Evolutionary conservation across 257 asterid genomes (phyloP).

Genomic region (Vinca minor): DNA sequence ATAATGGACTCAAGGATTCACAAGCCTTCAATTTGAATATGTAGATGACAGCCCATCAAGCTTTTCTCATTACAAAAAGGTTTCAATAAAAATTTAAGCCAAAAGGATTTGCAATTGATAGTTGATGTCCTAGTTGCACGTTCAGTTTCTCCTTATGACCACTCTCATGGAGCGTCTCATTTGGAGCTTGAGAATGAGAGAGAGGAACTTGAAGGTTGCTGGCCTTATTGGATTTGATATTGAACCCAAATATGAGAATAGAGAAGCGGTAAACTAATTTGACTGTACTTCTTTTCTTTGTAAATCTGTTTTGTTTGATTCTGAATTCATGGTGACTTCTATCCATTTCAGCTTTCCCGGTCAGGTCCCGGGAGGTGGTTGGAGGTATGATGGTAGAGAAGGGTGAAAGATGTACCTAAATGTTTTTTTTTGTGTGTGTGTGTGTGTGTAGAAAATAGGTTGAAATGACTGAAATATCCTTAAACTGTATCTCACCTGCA

Average conservation of each 20-base stretch:
- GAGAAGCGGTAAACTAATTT: slow-evolving; percentile 47
- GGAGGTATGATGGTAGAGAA: too few species aligned
- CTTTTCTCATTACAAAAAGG: slow-evolving; percentile 80
- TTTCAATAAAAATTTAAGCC: slow-evolving; percentile 75
- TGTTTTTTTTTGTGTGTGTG: too few species aligned
- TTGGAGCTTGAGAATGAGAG: slow-evolving; percentile 80
- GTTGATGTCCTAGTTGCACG: slow-evolving; percentile 84
- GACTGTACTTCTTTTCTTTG: slow-evolving; percentile 3
- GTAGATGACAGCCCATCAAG: slow-evolving; percentile 92
- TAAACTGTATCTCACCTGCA: too few species aligned
- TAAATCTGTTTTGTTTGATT: not conserved
- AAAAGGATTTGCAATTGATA: slow-evolving; percentile 79
- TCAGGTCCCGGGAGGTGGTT: too few species aligned
- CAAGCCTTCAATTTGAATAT: slow-evolving; percentile 13
- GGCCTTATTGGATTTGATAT: slow-evolving; percentile 64
- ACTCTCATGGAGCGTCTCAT: slow-evolving; percentile 62
- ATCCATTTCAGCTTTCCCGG: slow-evolving; percentile 70
- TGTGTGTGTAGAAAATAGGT: too few species aligned
- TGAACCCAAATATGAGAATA: slow-evolving; percentile 56
- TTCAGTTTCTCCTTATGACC: slow-evolving; percentile 76
- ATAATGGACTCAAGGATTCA: not conserved
- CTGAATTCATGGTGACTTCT: slow-evolving; percentile 14
- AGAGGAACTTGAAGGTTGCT: slow-evolving; percentile 53
- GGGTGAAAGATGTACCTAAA: too few species aligned
- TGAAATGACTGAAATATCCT: too few species aligned